Percentiles rank a stretch among this genome's conserved stretches.
These are phyloP conservation scores for Alliaria petiolata DNA, from an alignment of 345 rosid genomes.

Conservation along the genomic window DNA sequence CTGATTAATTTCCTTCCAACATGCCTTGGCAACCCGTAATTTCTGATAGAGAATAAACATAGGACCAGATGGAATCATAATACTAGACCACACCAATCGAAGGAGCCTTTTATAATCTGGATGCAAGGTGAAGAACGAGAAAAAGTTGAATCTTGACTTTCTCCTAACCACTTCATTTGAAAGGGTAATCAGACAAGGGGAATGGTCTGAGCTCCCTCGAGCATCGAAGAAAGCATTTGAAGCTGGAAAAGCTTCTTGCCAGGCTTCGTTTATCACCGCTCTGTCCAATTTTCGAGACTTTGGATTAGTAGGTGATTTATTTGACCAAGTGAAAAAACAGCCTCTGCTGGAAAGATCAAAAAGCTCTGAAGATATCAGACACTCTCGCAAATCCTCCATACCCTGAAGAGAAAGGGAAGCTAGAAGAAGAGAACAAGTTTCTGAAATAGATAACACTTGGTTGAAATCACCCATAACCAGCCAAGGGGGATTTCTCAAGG, in stretches of 20 bases:
- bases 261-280: background rate
- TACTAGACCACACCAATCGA: too few relatives aligned
- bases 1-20: too few relatives aligned
- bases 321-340: background rate
- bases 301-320: background rate
- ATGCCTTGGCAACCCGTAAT: too few relatives aligned
- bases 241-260: background rate
- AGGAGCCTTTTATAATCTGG: background rate
- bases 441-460: too few relatives aligned
- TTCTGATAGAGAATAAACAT: too few relatives aligned
- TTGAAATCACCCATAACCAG: too few relatives aligned
- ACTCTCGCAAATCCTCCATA: too few relatives aligned
- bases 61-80: rapidly evolving
- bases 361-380: too few relatives aligned
- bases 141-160: background rate
- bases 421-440: too few relatives aligned
- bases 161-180: background rate
- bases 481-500: too few relatives aligned
- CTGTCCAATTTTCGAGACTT: background rate
- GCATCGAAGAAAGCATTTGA: background rate
- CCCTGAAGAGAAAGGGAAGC: too few relatives aligned
- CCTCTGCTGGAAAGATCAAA: background rate
- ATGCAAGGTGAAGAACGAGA: background rate
- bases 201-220: background rate
- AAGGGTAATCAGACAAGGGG: background rate